These are phyloP conservation scores for Basidiobolus heterosporus DNA, from an alignment of 371 early-diverging fungal species.

Conservation along the genomic window DNA sequence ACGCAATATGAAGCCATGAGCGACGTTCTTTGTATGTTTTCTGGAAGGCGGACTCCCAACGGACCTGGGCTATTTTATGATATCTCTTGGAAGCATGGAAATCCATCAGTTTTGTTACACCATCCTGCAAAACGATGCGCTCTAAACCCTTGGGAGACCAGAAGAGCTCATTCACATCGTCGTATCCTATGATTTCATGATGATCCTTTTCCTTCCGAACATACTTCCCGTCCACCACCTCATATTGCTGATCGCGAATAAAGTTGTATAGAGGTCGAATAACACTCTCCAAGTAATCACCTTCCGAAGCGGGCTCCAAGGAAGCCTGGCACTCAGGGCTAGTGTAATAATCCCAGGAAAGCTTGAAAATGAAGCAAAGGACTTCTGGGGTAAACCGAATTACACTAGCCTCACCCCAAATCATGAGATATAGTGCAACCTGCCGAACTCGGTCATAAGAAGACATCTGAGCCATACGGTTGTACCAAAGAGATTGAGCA, in stretches of 20 bases:
- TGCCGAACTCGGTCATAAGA: constrained; percentile 54
- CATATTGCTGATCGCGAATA: constrained; percentile 62
- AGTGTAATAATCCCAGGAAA: constrained; percentile 43
- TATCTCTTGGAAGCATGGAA: constrained; percentile 49
- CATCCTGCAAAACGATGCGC: constrained; percentile 25
- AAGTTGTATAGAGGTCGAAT: constrained; percentile 61
- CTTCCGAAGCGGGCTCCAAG: constrained; percentile 24
- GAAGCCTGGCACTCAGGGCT: constrained; percentile 13
- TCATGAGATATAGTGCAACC: constrained; percentile 55
- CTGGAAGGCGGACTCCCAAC: constrained; percentile 50
- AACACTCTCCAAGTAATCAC: constrained; percentile 50
- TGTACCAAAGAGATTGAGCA: constrained; percentile 50
- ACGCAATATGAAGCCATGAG: constrained; percentile 65
- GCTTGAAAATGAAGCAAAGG: constrained; percentile 68
- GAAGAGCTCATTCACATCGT: constrained; percentile 80
- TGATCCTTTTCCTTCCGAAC: constrained; percentile 72
- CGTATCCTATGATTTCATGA: constrained; percentile 62
- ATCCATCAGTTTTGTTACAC: constrained; percentile 25
- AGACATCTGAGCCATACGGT: constrained; percentile 51
- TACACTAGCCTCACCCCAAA: constrained; percentile 80
- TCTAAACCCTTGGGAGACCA: constrained; percentile 57
- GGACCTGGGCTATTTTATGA: constrained; percentile 35
- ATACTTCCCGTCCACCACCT: constrained; percentile 44
- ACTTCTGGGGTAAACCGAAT: constrained; percentile 64
- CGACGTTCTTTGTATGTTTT: constrained; percentile 82